phyloP scores from a whole-genome alignment of 345 rosid species.

The Brassica napus region Da-Ae NC_063441.1:18248501-18249000 shows the following conservation, averaged over 20 bases:
- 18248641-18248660: constrained; percentile 35
- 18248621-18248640: constrained; percentile 2
- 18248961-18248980: constrained; percentile 94
- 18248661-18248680: constrained; percentile 41
- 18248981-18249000: constrained; percentile 98
- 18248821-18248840: constrained; percentile 86
- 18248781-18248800: constrained; percentile 68
- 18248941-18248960: constrained; percentile 51
- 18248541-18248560: constrained; percentile 36
- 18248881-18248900: constrained; percentile 34
- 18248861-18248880: constrained; percentile 99
- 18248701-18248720: constrained; percentile 7
- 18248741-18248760: constrained; percentile 79
- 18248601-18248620: constrained; percentile 10
- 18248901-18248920: too few species aligned
- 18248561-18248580: constrained; percentile 29
- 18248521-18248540: constrained; percentile 30
- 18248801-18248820: constrained; percentile 84
- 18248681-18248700: constrained; percentile 21
- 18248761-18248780: constrained; percentile 84
- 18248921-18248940: too few species aligned
- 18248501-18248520: constrained; percentile 36
- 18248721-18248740: constrained; percentile 66
- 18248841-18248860: constrained; percentile 83
- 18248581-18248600: constrained; percentile 26